These are phyloP conservation scores for Scutellaria galericulata DNA, from an alignment of 257 asterid species.

Conservation along the genomic window DNA sequence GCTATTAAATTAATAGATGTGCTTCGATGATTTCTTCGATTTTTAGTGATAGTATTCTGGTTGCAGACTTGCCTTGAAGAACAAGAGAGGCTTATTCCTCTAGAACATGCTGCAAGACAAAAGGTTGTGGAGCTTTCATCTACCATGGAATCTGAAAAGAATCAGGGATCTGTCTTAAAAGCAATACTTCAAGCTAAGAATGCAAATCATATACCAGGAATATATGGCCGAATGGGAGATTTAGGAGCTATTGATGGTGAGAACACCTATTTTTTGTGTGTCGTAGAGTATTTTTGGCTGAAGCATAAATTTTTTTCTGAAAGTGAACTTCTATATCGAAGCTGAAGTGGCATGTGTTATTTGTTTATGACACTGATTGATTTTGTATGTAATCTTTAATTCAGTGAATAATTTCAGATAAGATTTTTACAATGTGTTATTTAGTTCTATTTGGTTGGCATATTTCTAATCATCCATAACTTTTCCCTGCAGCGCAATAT, in stretches of 20 bases:
- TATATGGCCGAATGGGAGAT: conserved; percentile 95
- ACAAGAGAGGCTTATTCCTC: conserved; percentile 70
- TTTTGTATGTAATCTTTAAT: not conserved
- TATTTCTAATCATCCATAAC: conserved; percentile 17
- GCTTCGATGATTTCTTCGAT: conserved; percentile 5
- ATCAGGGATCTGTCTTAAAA: conserved; percentile 84
- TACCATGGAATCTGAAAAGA: conserved; percentile 81
- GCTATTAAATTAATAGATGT: conserved; percentile 25
- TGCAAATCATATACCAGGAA: conserved; percentile 76
- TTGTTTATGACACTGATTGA: conserved; percentile 11
- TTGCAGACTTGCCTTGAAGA: conserved; percentile 68
- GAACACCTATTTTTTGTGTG: conserved; percentile 12
- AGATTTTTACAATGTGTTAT: not conserved
- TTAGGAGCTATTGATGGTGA: conserved; percentile 97
- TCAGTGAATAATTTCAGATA: not conserved
- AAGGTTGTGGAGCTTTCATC: conserved; percentile 85
- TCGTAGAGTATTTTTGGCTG: not conserved
- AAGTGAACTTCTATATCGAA: not conserved
- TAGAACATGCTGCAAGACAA: conserved; percentile 87
- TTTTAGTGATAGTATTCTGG: not conserved
- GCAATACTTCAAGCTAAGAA: conserved; percentile 88
- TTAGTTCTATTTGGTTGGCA: not conserved
- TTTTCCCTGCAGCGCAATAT: conserved; percentile 70
- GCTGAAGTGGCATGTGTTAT: too few relatives aligned
- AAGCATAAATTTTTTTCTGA: not conserved